Evolutionary conservation across 805 yeast genomes (phyloP).

Genomic region (Yarrowia porcina): DNA sequence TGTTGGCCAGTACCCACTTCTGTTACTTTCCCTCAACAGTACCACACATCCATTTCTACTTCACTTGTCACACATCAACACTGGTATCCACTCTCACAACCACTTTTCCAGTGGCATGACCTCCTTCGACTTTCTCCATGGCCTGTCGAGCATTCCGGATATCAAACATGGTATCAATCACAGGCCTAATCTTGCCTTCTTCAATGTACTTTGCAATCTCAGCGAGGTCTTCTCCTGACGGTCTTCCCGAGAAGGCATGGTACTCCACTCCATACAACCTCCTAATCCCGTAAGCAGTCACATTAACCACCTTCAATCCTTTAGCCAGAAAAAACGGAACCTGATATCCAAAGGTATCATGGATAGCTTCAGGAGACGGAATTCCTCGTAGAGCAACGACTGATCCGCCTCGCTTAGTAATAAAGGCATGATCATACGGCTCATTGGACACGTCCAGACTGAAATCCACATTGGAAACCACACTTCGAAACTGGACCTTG

Average conservation of each 20-base stretch:
- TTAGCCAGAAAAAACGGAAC: background rate
- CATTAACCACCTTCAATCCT: background rate
- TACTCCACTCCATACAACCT: background rate
- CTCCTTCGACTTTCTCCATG: background rate
- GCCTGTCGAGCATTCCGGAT: background rate
- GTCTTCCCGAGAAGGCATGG: background rate
- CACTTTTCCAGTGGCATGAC: background rate
- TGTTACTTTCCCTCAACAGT: too few species aligned
- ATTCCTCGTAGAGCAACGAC: conserved; percentile 1
- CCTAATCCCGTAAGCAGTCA: background rate
- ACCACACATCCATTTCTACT: too few species aligned
- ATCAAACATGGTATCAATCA: conserved; percentile 1
- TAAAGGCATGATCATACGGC: background rate
- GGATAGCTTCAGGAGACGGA: conserved; percentile 1
- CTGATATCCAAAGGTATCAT: background rate
- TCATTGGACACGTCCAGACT: conserved; percentile 4
- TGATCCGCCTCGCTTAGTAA: background rate
- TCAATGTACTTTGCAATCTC: background rate
- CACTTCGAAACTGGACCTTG: background rate
- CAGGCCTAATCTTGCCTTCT: background rate
- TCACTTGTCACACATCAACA: background rate
- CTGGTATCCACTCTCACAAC: background rate
- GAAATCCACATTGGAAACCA: background rate
- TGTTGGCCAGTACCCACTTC: too few species aligned
- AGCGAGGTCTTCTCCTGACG: background rate